These are phyloP conservation scores for Cornus controversa DNA, from an alignment of 148 eudicot genomes.

Conservation along the genomic window DNA sequence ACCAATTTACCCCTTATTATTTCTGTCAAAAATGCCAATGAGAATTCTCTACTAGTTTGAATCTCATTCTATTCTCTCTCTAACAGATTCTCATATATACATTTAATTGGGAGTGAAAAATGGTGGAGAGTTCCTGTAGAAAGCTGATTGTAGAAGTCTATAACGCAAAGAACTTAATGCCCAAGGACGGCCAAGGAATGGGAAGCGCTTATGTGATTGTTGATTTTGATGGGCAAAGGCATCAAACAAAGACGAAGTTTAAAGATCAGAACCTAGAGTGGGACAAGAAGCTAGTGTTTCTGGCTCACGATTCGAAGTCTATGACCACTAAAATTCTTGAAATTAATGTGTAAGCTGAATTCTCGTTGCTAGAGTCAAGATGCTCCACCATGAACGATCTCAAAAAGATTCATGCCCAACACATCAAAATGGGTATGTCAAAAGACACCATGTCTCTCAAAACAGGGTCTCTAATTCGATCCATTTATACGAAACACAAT, in stretches of 20 bases:
- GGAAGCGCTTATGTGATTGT: conserved; percentile 72
- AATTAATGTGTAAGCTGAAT: conserved; percentile 69
- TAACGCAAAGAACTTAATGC: conserved; percentile 81
- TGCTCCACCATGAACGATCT: conserved; percentile 48
- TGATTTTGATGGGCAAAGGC: conserved; percentile 84
- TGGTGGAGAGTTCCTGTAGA: conserved; percentile 42
- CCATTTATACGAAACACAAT: conserved; percentile 43
- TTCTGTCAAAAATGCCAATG: too few relatives aligned
- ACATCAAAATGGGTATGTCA: conserved; percentile 51
- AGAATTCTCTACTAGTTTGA: too few relatives aligned
- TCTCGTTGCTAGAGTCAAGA: conserved; percentile 39
- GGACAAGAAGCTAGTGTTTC: conserved; percentile 78
- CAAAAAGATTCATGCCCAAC: conserved; percentile 45
- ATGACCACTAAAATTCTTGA: conserved; percentile 53
- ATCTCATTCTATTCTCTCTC: neutral
- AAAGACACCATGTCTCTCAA: conserved; percentile 39
- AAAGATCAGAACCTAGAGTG: conserved; percentile 79
- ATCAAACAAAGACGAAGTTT: conserved; percentile 61
- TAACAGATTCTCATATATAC: too few relatives aligned
- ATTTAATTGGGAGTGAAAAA: conserved; percentile 7
- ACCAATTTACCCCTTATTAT: too few relatives aligned
- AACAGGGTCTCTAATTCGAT: conserved; percentile 36
- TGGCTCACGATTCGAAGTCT: conserved; percentile 37
- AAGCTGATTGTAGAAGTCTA: conserved; percentile 69
- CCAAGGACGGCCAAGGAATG: conserved; percentile 91